A percentile compares a stretch with the other conserved stretches of the same genome.
Evolutionary conservation across 2,329 filamentous ascomycete species (phyloP).

Genomic region (Atkinsonella texensis): DNA sequence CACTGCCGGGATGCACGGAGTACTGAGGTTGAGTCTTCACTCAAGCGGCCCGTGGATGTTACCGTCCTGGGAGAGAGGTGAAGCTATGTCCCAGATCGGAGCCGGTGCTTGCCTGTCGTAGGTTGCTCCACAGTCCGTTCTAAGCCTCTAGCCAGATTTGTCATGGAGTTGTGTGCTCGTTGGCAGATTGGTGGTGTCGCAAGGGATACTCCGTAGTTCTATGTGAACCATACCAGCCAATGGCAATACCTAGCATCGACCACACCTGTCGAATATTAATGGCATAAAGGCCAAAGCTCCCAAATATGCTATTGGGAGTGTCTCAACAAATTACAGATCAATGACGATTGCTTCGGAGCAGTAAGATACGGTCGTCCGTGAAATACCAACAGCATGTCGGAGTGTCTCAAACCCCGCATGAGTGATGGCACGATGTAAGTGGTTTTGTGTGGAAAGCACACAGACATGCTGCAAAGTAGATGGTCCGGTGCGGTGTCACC

Average conservation of each 20-base stretch:
- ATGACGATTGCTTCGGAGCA: too few species aligned
- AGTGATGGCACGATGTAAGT: not conserved
- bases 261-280: too few species aligned
- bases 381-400: not conserved
- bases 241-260: too few species aligned
- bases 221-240: too few species aligned
- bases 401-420: constrained; percentile 4
- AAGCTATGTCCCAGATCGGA: not conserved
- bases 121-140: not conserved
- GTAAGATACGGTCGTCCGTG: not conserved
- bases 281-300: too few species aligned
- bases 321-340: too few species aligned
- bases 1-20: not conserved
- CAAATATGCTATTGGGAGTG: too few species aligned
- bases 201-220: too few species aligned
- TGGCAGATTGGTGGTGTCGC: too few species aligned
- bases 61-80: not conserved
- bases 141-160: not conserved
- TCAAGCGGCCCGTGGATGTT: not conserved
- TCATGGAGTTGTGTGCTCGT: not conserved
- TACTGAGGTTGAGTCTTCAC: not conserved
- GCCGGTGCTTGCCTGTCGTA: not conserved
- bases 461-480: not conserved
- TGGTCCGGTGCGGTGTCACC: not conserved
- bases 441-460: not conserved